Conservation (phyloP, 1,139 yeast genomes). For the Kodamaea fungicola region DNA sequence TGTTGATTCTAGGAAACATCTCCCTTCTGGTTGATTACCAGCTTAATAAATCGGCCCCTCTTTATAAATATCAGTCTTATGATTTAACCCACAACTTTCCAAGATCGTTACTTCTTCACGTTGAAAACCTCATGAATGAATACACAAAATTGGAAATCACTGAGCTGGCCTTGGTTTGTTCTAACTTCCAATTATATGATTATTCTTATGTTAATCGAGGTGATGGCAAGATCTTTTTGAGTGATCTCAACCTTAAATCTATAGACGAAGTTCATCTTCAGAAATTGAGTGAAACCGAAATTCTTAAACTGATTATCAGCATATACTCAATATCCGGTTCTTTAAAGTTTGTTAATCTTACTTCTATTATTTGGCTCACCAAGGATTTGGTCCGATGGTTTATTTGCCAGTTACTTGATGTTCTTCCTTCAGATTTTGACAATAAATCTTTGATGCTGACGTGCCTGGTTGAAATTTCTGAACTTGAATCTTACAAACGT, state of each 20-base stretch:
- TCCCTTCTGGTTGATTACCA: conserved; percentile 60
- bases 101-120: conserved; percentile 22
- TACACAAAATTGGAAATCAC: too few species aligned
- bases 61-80: conserved; percentile 36
- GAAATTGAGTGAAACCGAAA: conserved; percentile 35
- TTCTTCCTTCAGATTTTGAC: neutral
- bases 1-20: conserved; percentile 51
- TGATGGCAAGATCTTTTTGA: conserved; percentile 41
- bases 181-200: conserved; percentile 11
- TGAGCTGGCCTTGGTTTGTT: too few species aligned
- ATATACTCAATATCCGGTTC: too few species aligned
- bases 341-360: conserved; percentile 34
- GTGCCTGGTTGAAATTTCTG: conserved; percentile 9
- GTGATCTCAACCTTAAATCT: conserved; percentile 40
- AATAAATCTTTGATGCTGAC: neutral
- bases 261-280: conserved; percentile 31
- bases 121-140: conserved; percentile 21
- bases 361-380: conserved; percentile 54
- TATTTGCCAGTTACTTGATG: conserved; percentile 14
- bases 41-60: conserved; percentile 27
- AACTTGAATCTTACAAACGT: conserved; percentile 11
- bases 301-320: conserved; percentile 28
- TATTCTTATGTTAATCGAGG: conserved; percentile 28
- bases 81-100: conserved; percentile 40
- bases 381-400: conserved; percentile 35